Evolutionary conservation across 192 early-diverging fungal genomes (phyloP), one percentile per base, ranked within the genome.

Genomic region (Backusella sp.): DNA sequence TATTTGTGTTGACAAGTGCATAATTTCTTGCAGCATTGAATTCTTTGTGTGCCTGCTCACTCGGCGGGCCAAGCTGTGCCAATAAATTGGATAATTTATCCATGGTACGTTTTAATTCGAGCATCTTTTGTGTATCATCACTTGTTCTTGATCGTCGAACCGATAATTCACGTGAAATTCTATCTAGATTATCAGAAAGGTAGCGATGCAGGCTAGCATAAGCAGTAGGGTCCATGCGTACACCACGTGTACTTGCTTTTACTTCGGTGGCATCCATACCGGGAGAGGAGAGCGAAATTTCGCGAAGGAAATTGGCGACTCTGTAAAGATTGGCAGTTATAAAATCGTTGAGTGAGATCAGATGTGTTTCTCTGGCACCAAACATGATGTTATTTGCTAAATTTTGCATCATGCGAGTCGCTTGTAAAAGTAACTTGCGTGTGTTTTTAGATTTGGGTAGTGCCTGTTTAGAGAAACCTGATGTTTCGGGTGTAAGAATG

Each of bases 381-480:
- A 99, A 99, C 42, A 95, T 85, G n/a, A 97, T 94, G 77, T 97
- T 93, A 82, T 98, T 99, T 28, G 97, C 95, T 74, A 99, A 78
- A 77, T 98, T 98, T 74, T 98, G 97, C 66, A 98, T 96, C 21
- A 98, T 93, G 82, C 98, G 98, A 19, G 95, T 97, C 65, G 92
- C 92, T 52, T 97, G 84, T 30, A 99, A 81, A 44, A 98, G 80
- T 30, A 96, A 92, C 52, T 95, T 90, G 49, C 93, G 87, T 35
- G 95, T 79, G 36, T 95, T 91, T 53, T 91, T 89, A 53, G 84
- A 82, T 62, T 86, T 86, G 42, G 93, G 89, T 30, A 90, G 84
- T 17, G 86, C 73, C 8, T 76, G 72, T 70, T 83, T 81, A 53
- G 94, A 84, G 69, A 98, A 82, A 1, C 90, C 91, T 72, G 91